Conservation (phyloP, 176 grass and related monocot species). For the Carex littledalei region DNA sequence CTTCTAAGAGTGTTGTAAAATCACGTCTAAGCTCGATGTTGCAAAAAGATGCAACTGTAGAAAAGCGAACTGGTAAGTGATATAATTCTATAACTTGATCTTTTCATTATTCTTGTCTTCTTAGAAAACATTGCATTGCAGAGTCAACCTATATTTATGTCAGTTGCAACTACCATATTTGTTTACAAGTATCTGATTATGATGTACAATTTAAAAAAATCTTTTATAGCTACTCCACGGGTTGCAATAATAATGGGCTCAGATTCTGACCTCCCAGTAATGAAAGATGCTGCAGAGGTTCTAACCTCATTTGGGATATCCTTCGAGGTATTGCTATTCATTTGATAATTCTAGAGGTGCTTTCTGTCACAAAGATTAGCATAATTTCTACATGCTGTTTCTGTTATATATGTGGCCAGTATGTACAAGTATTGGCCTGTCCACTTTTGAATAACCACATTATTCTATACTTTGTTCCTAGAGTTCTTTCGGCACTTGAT, state of each 20-base stretch:
- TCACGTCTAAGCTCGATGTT: conserved; percentile 45
- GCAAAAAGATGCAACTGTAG: conserved; percentile 34
- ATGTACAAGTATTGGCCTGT: background rate
- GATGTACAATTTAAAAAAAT: background rate
- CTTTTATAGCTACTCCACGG: conserved; percentile 44
- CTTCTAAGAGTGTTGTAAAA: conserved; percentile 60
- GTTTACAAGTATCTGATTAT: background rate
- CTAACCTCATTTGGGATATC: conserved; percentile 55
- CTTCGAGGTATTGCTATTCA: conserved; percentile 52
- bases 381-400: background rate
- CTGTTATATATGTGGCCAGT: background rate
- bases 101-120: background rate
- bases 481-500: background rate
- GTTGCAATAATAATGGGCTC: conserved; percentile 89
- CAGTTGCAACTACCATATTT: background rate
- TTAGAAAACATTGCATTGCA: background rate
- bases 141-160: background rate
- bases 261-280: conserved; percentile 73
- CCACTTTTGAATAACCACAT: background rate
- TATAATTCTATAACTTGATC: background rate
- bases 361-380: background rate
- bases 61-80: background rate
- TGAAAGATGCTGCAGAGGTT: conserved; percentile 77
- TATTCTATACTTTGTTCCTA: background rate
- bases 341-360: background rate